Evolutionary conservation across 148 eudicot genomes (phyloP).

Genomic region (Diospyros lotus): DNA sequence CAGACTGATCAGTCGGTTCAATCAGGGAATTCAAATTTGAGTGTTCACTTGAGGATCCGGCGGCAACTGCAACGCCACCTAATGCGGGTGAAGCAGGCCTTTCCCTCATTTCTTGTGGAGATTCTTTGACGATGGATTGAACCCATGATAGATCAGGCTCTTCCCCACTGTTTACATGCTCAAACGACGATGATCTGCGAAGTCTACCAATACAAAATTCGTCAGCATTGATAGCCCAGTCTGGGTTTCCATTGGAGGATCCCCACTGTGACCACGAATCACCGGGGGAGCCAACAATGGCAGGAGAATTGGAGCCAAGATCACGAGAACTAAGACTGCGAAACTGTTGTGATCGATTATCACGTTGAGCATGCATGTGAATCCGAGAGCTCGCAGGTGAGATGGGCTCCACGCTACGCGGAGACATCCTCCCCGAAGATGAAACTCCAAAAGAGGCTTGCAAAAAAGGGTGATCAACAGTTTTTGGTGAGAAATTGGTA

Average conservation of each 20-base stretch:
- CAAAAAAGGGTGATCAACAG: conserved; percentile 37
- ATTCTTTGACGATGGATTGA: conserved; percentile 69
- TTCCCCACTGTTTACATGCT: conserved; percentile 42
- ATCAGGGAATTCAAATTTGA: conserved; percentile 17
- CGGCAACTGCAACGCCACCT: conserved; percentile 14
- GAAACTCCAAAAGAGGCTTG: conserved; percentile 33
- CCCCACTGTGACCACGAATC: conserved; percentile 48
- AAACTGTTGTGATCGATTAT: conserved; percentile 45
- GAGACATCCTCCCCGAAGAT: conserved; percentile 62
- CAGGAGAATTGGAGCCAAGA: conserved; percentile 38
- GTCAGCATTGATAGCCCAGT: conserved; percentile 39
- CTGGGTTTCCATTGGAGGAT: conserved; percentile 40
- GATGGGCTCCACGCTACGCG: conserved; percentile 56
- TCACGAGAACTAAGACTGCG: conserved; percentile 75
- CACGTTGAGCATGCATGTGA: conserved; percentile 42
- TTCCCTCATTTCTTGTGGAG: conserved; percentile 46
- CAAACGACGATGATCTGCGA: conserved; percentile 52
- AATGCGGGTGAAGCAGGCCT: conserved; percentile 15
- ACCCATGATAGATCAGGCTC: conserved; percentile 91
- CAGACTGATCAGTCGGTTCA: conserved; percentile 41
- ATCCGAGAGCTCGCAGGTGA: conserved; percentile 62
- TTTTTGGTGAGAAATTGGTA: conserved; percentile 54
- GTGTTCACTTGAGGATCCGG: conserved; percentile 18
- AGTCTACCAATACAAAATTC: conserved; percentile 44
- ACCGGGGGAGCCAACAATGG: conserved; percentile 34